phyloP scores from a whole-genome alignment of 2,329 filamentous ascomycete genomes.

The Ascosphaera apis region DNA sequence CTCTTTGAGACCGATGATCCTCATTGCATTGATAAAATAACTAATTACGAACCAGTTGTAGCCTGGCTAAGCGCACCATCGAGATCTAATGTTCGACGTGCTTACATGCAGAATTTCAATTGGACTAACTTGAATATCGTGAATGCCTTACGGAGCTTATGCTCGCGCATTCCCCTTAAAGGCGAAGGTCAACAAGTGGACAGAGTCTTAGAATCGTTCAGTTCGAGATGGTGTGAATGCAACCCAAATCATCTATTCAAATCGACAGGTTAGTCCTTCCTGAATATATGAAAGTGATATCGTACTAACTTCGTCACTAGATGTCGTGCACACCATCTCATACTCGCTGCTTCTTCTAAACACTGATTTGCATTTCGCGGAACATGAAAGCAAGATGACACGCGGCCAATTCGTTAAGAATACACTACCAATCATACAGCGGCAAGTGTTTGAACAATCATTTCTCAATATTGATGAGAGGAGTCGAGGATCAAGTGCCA shows the following conservation, averaged over 20 bases:
- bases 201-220: slow-evolving; percentile 73
- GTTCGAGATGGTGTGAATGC: slow-evolving; percentile 76
- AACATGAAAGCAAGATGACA: slow-evolving; percentile 95
- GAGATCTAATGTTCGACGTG: slow-evolving; percentile 33
- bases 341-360: slow-evolving; percentile 91
- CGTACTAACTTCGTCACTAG: slow-evolving; percentile 27
- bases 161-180: slow-evolving; percentile 56
- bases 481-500: slow-evolving; percentile 16
- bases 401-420: slow-evolving; percentile 87
- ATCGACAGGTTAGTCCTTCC: slow-evolving; percentile 45
- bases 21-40: slow-evolving; percentile 68
- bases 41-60: slow-evolving; percentile 57
- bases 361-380: slow-evolving; percentile 82
- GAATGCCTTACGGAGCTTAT: slow-evolving; percentile 54
- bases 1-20: too few relatives aligned
- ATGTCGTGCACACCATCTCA: slow-evolving; percentile 91
- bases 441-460: slow-evolving; percentile 54
- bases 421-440: slow-evolving; percentile 70
- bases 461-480: slow-evolving; percentile 43
- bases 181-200: slow-evolving; percentile 95
- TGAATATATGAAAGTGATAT: slow-evolving; percentile 15
- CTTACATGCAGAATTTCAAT: slow-evolving; percentile 85
- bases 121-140: slow-evolving; percentile 66
- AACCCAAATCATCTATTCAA: slow-evolving; percentile 90
- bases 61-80: slow-evolving; percentile 54